These are phyloP conservation scores for Physcomitrellopsis africana DNA, from an alignment of 225 moss, liverwort and hornwort genomes.

Conservation along the genomic window DNA sequence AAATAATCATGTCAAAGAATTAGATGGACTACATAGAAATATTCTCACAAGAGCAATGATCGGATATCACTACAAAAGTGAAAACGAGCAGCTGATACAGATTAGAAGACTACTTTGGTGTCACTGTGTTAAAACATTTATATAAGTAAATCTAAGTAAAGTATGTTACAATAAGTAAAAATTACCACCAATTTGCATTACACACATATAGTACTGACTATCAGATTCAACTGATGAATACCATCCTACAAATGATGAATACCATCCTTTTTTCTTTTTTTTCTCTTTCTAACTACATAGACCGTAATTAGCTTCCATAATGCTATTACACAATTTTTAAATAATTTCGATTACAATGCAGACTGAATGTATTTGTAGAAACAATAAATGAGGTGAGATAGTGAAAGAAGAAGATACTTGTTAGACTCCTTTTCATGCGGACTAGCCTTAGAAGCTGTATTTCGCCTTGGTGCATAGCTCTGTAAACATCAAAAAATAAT, in stretches of 20 bases:
- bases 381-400: slow-evolving; percentile 8
- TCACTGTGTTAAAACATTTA: slow-evolving; percentile 1
- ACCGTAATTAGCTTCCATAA: neutral
- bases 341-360: slow-evolving; percentile 7
- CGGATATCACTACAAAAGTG: slow-evolving; percentile 11
- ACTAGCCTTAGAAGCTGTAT: slow-evolving; percentile 47
- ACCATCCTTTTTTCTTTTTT: neutral
- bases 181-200: neutral
- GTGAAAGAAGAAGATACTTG: slow-evolving; percentile 39
- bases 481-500: slow-evolving; percentile 16
- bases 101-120: neutral
- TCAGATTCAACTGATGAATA: neutral
- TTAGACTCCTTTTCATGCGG: slow-evolving; percentile 55
- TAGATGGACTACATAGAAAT: neutral
- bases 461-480: slow-evolving; percentile 52
- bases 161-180: neutral
- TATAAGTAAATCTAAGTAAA: slow-evolving; percentile 6
- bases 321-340: slow-evolving; percentile 2
- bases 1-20: slow-evolving; percentile 20
- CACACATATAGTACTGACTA: neutral
- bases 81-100: slow-evolving; percentile 7
- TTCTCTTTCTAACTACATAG: neutral
- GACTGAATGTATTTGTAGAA: slow-evolving; percentile 10
- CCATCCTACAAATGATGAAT: neutral
- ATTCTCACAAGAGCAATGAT: neutral